Evolutionary conservation across 73 alveolate genomes (phyloP).

Genomic region (Paramecium sexaurelia): DNA sequence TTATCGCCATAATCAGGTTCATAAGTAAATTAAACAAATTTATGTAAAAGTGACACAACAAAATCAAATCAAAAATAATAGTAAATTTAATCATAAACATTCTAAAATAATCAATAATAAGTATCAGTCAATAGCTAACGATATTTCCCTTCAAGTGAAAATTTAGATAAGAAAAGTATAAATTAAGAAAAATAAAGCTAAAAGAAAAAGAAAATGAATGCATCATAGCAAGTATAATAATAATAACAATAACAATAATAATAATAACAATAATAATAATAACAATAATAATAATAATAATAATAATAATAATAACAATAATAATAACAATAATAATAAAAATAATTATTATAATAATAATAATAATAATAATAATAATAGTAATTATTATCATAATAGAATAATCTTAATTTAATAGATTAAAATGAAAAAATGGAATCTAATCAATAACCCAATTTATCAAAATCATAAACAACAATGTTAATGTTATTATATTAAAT

Average conservation of each 20-base stretch:
- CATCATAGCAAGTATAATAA: neutral
- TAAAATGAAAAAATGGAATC: neutral
- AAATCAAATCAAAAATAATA: neutral
- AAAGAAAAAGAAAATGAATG: neutral
- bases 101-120: neutral
- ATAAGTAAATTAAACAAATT: neutral
- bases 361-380: neutral
- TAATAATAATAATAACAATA: neutral
- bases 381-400: neutral
- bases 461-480: slow-evolving; percentile 50
- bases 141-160: neutral
- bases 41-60: neutral
- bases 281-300: neutral
- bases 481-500: slow-evolving; percentile 58
- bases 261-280: neutral
- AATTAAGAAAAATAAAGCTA: neutral
- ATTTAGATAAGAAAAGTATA: neutral
- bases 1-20: neutral
- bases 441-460: neutral
- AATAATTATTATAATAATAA: neutral
- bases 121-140: neutral
- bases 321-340: neutral
- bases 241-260: neutral
- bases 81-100: neutral
- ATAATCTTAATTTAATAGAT: neutral